Evolutionary conservation across 345 rosid species (phyloP).

Genomic region (Populus davidiana): DNA sequence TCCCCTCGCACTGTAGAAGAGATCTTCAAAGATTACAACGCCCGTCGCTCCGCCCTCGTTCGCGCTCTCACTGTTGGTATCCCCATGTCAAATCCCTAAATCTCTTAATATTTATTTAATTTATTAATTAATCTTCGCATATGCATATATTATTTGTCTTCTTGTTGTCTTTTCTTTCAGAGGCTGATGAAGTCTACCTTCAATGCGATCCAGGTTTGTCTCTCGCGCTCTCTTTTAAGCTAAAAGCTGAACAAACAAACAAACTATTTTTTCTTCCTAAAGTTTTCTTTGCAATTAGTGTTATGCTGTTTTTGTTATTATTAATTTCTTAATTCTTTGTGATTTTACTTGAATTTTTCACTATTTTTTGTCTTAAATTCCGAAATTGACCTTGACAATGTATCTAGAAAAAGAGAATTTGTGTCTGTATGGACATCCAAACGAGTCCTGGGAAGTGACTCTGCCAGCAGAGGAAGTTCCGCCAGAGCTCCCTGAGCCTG

Average conservation of each 20-base stretch:
- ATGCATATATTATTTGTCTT: background rate
- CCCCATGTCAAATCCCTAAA: background rate
- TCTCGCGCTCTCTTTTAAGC: background rate
- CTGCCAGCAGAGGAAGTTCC: constrained; percentile 31
- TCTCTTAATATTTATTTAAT: background rate
- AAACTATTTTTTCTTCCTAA: background rate
- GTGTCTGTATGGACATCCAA: constrained; percentile 28
- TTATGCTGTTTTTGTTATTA: background rate
- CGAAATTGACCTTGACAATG: background rate
- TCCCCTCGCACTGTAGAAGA: constrained; percentile 89
- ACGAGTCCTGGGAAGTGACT: constrained; percentile 24
- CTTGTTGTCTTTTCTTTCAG: constrained; percentile 33
- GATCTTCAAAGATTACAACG: constrained; percentile 80
- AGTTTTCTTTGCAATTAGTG: background rate
- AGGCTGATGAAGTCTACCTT: constrained; percentile 82
- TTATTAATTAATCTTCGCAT: background rate
- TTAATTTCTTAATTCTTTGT: background rate
- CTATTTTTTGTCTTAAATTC: background rate
- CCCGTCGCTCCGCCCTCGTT: constrained; percentile 76
- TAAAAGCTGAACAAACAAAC: background rate
- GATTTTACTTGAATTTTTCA: background rate
- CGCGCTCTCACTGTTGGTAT: constrained; percentile 88
- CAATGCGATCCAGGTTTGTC: constrained; percentile 95
- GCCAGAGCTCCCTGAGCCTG: constrained; percentile 29
- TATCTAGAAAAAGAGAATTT: constrained; percentile 26